Conservation (phyloP, 2,329 filamentous ascomycete genomes). For the Colletotrichum shisoi region DNA sequence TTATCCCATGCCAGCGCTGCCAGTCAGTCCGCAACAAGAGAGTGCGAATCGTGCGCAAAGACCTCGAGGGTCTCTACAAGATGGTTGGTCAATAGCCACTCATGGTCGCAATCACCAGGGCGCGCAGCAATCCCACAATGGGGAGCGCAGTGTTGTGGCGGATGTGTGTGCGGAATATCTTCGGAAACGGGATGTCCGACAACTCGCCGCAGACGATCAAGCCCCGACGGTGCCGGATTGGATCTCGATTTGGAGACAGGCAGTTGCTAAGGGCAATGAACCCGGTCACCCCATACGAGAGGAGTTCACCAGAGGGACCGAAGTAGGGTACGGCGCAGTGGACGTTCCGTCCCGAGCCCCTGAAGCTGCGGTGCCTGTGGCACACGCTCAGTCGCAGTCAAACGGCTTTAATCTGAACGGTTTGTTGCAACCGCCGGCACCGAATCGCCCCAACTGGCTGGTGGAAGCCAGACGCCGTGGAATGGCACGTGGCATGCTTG, state of each 20-base stretch:
- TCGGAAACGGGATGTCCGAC: not conserved
- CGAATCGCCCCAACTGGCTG: conserved; percentile 1
- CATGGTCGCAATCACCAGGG: not conserved
- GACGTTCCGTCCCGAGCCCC: not conserved
- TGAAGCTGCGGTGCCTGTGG: not conserved
- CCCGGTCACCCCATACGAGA: not conserved
- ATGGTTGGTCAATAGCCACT: no score
- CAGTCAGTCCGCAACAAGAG: not conserved
- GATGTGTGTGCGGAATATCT: no score
- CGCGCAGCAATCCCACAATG: not conserved
- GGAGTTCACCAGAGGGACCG: not conserved
- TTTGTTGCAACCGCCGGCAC: not conserved
- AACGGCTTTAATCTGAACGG: not conserved
- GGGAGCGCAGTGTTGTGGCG: not conserved
- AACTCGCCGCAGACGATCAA: not conserved
- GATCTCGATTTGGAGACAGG: not conserved
- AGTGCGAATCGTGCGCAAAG: not conserved
- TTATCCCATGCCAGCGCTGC: no score
- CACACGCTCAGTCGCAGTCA: not conserved
- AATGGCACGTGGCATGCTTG: not conserved
- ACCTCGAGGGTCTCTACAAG: not conserved
- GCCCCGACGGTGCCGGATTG: no score
- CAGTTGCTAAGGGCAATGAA: not conserved
- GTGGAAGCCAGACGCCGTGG: not conserved
- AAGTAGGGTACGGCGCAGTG: not conserved